phyloP scores from a whole-genome alignment of 2,329 filamentous ascomycete species.

The Annulohypoxylon truncatum region DNA sequence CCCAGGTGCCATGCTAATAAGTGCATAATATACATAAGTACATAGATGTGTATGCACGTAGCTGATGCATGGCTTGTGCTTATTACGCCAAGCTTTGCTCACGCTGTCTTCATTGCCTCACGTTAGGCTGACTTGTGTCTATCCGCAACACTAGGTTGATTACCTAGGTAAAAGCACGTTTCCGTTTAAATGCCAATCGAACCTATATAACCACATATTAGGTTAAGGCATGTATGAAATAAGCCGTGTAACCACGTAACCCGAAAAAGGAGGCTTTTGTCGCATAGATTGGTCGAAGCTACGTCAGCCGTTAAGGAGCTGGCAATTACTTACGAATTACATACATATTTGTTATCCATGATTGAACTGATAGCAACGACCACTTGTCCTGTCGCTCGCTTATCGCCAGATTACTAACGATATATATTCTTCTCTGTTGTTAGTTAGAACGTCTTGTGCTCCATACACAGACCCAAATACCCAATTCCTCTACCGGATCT shows the following conservation, averaged over 20 bases:
- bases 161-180: neutral
- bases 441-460: neutral
- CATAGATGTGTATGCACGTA: neutral
- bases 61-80: conserved; percentile 9
- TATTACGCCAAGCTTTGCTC: conserved; percentile 14
- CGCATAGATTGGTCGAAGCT: conserved; percentile 33
- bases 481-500: conserved; percentile 16
- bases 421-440: neutral
- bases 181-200: conserved; percentile 32
- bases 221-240: neutral
- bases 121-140: conserved; percentile 33
- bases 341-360: conserved; percentile 7
- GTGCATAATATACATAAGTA: conserved; percentile 9
- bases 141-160: conserved; percentile 11
- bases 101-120: neutral
- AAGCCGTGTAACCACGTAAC: conserved; percentile 22
- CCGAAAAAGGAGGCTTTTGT: conserved; percentile 15
- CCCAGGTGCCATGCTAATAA: conserved; percentile 12
- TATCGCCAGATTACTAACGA: conserved; percentile 15
- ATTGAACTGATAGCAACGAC: conserved; percentile 6
- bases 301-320: conserved; percentile 44
- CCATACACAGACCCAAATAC: neutral
- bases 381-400: conserved; percentile 31
- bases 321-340: conserved; percentile 13
- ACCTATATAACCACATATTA: neutral